These are phyloP conservation scores for Phytophthora foliorum DNA, from an alignment of 352 stramenopile species.

Conservation along the genomic window DNA sequence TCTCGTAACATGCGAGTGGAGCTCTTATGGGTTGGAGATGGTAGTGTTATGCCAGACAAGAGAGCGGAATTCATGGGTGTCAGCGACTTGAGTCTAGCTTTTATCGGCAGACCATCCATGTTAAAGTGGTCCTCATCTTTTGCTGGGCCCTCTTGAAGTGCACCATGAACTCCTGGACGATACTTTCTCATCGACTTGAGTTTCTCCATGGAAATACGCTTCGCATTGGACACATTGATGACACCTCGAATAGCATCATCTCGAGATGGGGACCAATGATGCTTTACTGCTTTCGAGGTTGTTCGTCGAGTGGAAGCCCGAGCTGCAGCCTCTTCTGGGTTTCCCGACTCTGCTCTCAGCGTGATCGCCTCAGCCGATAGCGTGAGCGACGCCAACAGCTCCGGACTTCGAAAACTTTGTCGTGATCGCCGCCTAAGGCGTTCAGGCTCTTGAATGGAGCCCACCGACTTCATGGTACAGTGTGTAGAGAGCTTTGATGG, in stretches of 20 bases:
- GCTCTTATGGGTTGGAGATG: not conserved
- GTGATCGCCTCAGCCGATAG: conserved; percentile 46
- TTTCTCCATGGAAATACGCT: conserved; percentile 44
- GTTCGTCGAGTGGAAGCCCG: conserved; percentile 14
- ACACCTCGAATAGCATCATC: conserved; percentile 13
- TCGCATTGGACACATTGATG: conserved; percentile 32
- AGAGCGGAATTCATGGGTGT: conserved; percentile 12
- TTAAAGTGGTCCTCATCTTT: conserved; percentile 10
- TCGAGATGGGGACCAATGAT: not conserved
- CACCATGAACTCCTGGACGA: conserved; percentile 13
- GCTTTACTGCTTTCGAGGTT: conserved; percentile 5
- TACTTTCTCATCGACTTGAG: conserved; percentile 35
- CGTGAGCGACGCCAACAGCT: conserved; percentile 43
- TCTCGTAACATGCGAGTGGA: not conserved
- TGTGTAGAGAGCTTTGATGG: not conserved
- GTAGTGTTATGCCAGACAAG: conserved; percentile 5
- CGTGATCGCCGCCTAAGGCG: conserved; percentile 17
- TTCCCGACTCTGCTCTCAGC: conserved; percentile 25
- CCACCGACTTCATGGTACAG: not conserved
- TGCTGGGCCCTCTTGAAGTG: conserved; percentile 9
- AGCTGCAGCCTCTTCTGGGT: conserved; percentile 26
- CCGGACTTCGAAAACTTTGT: conserved; percentile 40
- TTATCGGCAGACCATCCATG: conserved; percentile 1
- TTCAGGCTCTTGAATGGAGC: conserved; percentile 13
- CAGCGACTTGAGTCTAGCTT: conserved; percentile 19